These are phyloP conservation scores for Zasmidium citrigriseum DNA, from an alignment of 2,329 filamentous ascomycete genomes.

Conservation along the genomic window DNA sequence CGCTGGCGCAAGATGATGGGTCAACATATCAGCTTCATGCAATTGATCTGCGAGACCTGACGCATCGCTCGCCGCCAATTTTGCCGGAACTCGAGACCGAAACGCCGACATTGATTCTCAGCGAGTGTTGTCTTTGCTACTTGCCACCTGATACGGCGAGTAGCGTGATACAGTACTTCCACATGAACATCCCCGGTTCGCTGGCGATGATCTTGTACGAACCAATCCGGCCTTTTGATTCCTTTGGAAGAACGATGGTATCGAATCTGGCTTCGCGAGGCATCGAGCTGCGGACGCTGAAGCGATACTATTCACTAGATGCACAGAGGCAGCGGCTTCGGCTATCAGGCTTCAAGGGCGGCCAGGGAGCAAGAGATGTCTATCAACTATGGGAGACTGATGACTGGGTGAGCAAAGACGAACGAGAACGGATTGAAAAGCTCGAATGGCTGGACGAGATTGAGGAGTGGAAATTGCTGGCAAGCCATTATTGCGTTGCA, in stretches of 20 bases:
- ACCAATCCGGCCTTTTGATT: slow-evolving; percentile 77
- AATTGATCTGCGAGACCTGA: slow-evolving; percentile 68
- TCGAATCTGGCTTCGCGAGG: slow-evolving; percentile 80
- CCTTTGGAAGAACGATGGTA: slow-evolving; percentile 91
- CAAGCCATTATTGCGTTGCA: slow-evolving; percentile 83
- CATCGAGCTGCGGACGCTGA: slow-evolving; percentile 81
- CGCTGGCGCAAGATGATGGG: slow-evolving; percentile 21
- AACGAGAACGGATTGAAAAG: slow-evolving; percentile 76
- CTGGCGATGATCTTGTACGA: slow-evolving; percentile 79
- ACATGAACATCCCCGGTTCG: slow-evolving; percentile 41
- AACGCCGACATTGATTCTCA: slow-evolving; percentile 81
- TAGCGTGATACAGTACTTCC: slow-evolving; percentile 41
- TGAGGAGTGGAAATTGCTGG: slow-evolving; percentile 88
- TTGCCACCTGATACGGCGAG: slow-evolving; percentile 66
- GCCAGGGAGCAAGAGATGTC: slow-evolving; percentile 60
- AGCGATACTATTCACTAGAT: slow-evolving; percentile 66
- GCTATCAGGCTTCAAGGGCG: slow-evolving; percentile 64
- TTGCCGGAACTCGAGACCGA: slow-evolving; percentile 52
- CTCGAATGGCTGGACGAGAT: slow-evolving; percentile 92
- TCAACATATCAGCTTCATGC: slow-evolving; percentile 56
- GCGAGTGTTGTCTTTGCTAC: slow-evolving; percentile 95
- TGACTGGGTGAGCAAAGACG: slow-evolving; percentile 66
- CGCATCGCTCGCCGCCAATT: slow-evolving; percentile 29
- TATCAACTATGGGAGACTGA: slow-evolving; percentile 68
- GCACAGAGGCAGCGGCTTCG: slow-evolving; percentile 70